Evolutionary conservation across 495 filamentous ascomycete genomes (phyloP).

Genomic region (Podospora appendiculata): DNA sequence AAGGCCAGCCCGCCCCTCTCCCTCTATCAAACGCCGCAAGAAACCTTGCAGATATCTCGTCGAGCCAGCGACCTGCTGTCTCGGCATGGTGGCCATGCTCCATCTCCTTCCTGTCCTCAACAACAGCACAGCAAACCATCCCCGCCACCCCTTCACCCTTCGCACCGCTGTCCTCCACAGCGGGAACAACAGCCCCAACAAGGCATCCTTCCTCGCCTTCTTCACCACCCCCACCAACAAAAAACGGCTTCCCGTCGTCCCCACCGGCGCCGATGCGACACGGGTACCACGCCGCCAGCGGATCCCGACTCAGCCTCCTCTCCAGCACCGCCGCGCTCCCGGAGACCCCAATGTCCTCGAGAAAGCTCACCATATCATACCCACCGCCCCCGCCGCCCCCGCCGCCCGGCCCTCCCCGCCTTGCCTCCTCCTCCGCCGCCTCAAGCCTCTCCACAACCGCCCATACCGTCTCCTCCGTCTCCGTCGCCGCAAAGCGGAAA

Average conservation of each 20-base stretch:
- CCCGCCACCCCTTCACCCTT: too few species aligned
- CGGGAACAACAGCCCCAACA: too few species aligned
- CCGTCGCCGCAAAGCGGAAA: slow-evolving; percentile 7
- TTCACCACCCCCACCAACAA: neutral
- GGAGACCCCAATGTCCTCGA: slow-evolving; percentile 4
- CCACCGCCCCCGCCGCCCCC: too few species aligned
- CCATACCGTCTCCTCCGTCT: neutral
- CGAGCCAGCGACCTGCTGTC: too few species aligned
- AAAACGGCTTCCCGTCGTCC: neutral
- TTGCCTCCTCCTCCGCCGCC: slow-evolving; percentile 6
- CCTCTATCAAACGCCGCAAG: too few species aligned
- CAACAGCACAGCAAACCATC: too few species aligned
- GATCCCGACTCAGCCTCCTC: neutral
- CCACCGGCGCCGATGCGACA: neutral
- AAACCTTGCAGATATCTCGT: too few species aligned
- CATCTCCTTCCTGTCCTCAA: too few species aligned
- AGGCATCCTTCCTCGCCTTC: too few species aligned
- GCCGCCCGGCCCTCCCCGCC: neutral
- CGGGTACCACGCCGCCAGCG: slow-evolving; percentile 4
- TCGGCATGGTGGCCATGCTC: too few species aligned
- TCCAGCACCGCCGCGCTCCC: slow-evolving; percentile 2
- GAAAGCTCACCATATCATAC: slow-evolving; percentile 9
- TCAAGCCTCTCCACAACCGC: slow-evolving; percentile 5
- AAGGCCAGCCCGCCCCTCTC: too few species aligned
- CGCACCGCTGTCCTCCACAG: too few species aligned